These are phyloP conservation scores for Penicillium sp. DNA, from an alignment of 2,329 filamentous ascomycete species.

Conservation along the genomic window DNA sequence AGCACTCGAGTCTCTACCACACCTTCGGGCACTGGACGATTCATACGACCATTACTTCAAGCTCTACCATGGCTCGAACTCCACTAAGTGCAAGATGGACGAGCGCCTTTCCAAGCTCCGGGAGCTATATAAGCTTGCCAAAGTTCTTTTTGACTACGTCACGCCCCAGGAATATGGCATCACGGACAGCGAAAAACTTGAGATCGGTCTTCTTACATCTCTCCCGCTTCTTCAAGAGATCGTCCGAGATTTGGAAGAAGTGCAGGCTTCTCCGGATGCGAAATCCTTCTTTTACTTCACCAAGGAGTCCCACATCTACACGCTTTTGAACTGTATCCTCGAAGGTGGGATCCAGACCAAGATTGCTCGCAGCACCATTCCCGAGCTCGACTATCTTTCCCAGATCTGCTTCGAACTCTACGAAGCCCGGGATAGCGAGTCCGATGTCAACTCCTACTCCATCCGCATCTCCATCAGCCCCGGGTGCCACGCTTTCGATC, in stretches of 20 bases:
- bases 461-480: slow-evolving; percentile 96
- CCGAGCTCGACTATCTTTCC: slow-evolving; percentile 93
- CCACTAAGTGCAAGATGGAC: slow-evolving; percentile 78
- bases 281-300: slow-evolving; percentile 99
- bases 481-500: slow-evolving; percentile 94
- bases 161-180: slow-evolving; percentile 98
- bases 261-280: slow-evolving; percentile 89
- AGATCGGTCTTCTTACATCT: slow-evolving; percentile 93
- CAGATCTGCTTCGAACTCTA: slow-evolving; percentile 99
- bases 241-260: slow-evolving; percentile 92
- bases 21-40: slow-evolving; percentile 52
- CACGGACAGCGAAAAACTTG: slow-evolving; percentile 92
- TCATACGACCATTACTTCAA: slow-evolving; percentile 78
- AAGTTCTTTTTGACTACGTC: slow-evolving; percentile 96
- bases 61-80: slow-evolving; percentile 75
- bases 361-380: slow-evolving; percentile 91
- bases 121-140: slow-evolving; percentile 89
- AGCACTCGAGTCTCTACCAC: slow-evolving; percentile 45
- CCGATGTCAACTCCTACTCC: slow-evolving; percentile 83
- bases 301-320: slow-evolving; percentile 98
- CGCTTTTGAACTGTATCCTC: slow-evolving; percentile 93
- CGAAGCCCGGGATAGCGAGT: slow-evolving; percentile 81
- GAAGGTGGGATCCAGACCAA: slow-evolving; percentile 97
- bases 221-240: slow-evolving; percentile 94
- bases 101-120: slow-evolving; percentile 82